A percentile compares a stretch with the other conserved stretches of the same genome.
These are phyloP conservation scores for Rhodofomes roseus DNA, from an alignment of 1,284 basidiomycete species.

Conservation along the genomic window DNA sequence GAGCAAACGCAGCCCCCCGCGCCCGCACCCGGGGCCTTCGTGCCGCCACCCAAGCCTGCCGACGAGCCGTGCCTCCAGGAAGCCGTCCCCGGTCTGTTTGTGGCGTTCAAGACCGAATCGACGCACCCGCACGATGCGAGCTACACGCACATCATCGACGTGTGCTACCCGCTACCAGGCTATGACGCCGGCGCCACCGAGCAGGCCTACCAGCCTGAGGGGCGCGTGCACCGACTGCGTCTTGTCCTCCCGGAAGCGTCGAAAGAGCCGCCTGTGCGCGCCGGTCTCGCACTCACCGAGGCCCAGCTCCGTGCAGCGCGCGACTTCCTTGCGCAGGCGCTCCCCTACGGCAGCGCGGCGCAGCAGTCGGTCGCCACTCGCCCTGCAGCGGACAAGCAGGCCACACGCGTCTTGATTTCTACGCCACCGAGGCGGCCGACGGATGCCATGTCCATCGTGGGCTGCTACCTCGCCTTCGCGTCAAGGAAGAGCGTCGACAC, in stretches of 20 bases:
- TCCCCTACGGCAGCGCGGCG: slow-evolving; percentile 13
- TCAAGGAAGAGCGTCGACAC: slow-evolving; percentile 18
- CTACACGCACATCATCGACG: slow-evolving; percentile 27
- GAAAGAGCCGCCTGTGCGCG: slow-evolving; percentile 8
- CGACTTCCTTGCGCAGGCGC: slow-evolving; percentile 26
- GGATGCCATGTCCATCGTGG: slow-evolving; percentile 24
- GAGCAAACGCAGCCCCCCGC: neutral
- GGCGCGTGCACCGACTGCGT: slow-evolving; percentile 13
- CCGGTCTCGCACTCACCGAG: slow-evolving; percentile 24
- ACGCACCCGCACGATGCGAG: slow-evolving; percentile 12
- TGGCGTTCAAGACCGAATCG: slow-evolving; percentile 19
- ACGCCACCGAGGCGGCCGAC: slow-evolving; percentile 23
- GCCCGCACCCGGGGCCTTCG: slow-evolving; percentile 3
- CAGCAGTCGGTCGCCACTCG: slow-evolving; percentile 4
- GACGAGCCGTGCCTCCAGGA: slow-evolving; percentile 20
- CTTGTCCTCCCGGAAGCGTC: slow-evolving; percentile 19
- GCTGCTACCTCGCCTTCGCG: slow-evolving; percentile 25
- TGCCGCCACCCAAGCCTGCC: slow-evolving; percentile 8
- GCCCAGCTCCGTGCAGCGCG: slow-evolving; percentile 25
- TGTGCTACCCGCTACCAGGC: slow-evolving; percentile 12
- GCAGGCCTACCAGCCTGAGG: slow-evolving; percentile 12
- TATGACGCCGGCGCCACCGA: slow-evolving; percentile 10
- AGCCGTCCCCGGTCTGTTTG: slow-evolving; percentile 21
- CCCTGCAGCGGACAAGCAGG: neutral
- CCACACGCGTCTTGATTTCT: slow-evolving; percentile 22